Evolutionary conservation across 2,329 filamentous ascomycete genomes (phyloP).

Genomic region (Xylaria polymorpha): DNA sequence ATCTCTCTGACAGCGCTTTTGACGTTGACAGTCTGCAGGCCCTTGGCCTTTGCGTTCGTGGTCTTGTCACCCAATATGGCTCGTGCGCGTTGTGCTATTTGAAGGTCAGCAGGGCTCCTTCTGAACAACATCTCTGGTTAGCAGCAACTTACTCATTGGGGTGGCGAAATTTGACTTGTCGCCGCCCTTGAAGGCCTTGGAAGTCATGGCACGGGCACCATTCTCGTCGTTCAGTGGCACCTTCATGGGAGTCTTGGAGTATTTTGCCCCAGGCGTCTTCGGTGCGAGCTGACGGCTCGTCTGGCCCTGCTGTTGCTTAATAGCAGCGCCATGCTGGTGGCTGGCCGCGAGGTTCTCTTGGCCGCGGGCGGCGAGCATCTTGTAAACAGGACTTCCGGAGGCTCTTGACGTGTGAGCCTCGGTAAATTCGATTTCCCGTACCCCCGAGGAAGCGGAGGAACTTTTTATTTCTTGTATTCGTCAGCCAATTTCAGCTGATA

Average conservation of each 20-base stretch:
- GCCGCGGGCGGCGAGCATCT: constrained; percentile 82
- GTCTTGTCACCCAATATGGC: constrained; percentile 94
- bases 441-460: constrained; percentile 14
- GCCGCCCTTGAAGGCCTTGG: constrained; percentile 58
- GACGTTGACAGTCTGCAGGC: constrained; percentile 73
- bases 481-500: constrained; percentile 17
- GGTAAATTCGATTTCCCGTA: constrained; percentile 14
- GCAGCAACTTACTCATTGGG: constrained; percentile 73
- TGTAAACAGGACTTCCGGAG: constrained; percentile 44
- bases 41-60: constrained; percentile 87
- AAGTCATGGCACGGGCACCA: constrained; percentile 65
- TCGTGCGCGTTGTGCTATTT: constrained; percentile 71
- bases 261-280: constrained; percentile 82
- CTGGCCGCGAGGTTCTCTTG: constrained; percentile 88
- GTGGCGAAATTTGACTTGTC: constrained; percentile 78
- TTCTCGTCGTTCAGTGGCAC: constrained; percentile 88
- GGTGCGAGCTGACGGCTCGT: constrained; percentile 53
- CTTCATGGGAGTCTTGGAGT: constrained; percentile 85
- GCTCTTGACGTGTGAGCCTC: constrained; percentile 18
- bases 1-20: constrained; percentile 68
- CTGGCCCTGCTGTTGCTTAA: constrained; percentile 72
- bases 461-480: background rate
- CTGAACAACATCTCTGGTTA: background rate
- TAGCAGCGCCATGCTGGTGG: constrained; percentile 75
- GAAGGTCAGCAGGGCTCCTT: constrained; percentile 20